These are phyloP conservation scores for Cercospora zeae-maydis DNA, from an alignment of 2,329 filamentous ascomycete genomes.

Conservation along the genomic window DNA sequence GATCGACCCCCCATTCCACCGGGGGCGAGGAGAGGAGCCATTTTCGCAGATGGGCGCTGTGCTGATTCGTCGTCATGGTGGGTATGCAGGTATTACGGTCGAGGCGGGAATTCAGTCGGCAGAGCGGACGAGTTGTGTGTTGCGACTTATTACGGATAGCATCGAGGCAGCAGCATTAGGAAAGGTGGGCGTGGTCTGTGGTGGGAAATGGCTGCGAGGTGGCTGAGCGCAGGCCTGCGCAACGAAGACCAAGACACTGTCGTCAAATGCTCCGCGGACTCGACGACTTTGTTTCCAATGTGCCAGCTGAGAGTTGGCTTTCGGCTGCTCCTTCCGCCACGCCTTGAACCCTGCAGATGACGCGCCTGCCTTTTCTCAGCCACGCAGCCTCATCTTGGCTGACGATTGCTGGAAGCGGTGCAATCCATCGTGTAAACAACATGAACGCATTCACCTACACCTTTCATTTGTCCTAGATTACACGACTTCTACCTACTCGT, in stretches of 20 bases:
- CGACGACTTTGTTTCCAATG: neutral
- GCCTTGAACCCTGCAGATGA: conserved; percentile 5
- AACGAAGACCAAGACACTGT: neutral
- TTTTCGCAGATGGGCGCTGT: conserved; percentile 60
- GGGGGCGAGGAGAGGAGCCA: conserved; percentile 88
- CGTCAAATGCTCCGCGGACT: neutral
- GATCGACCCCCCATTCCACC: conserved; percentile 79
- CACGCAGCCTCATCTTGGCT: neutral
- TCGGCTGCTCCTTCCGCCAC: neutral
- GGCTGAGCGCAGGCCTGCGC: conserved; percentile 3
- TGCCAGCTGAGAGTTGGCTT: conserved; percentile 2
- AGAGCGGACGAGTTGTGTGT: neutral
- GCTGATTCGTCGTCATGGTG: conserved; percentile 28
- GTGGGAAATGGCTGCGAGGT: neutral
- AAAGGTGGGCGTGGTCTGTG: neutral
- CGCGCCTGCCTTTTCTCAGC: neutral
- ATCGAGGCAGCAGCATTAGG: conserved; percentile 6
- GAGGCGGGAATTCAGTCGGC: neutral
- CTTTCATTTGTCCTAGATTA: too few relatives aligned
- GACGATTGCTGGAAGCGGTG: neutral
- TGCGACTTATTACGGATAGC: neutral
- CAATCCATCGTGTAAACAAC: too few relatives aligned
- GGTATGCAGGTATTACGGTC: neutral
- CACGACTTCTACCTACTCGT: neutral
- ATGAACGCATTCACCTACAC: too few relatives aligned